Evolutionary conservation across 2,329 filamentous ascomycete species (phyloP), one percentile per base, ranked within the genome.

Genomic region (Thielaviopsis ethacetica): DNA sequence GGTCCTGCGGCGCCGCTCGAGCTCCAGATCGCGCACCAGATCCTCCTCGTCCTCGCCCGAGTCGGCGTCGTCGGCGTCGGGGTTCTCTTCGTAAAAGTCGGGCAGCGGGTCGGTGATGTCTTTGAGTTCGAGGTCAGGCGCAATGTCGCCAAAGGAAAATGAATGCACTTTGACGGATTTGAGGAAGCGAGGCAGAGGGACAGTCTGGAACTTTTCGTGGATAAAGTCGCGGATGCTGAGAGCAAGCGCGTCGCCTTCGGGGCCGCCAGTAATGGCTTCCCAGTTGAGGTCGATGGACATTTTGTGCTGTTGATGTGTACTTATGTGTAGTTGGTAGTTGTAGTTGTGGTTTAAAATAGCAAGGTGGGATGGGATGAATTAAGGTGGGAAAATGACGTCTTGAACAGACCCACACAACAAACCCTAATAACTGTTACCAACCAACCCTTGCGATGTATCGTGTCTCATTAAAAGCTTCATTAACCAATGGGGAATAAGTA

Each of bases 271-370:
- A 68, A 97, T 81, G 63, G 86, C 86, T 67, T 93, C 85, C 93
- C 93, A 98, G 72, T 95, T 90, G 70, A 98, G 85, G 68, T 97
- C 91, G 75, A 98, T 91, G 65, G 93, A 97, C 93, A 98, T 98
- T 64, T 44, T 44, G 38, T 44, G 38, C 4, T 44, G 13, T 4
- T 17, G 13, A 41, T 13, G 5, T 12, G 38, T 41, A 13, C 9
- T 27, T 27, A 27, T 4, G 9, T 27, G 26, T 27, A 9, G 26
- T 27, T 27, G 26, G 4, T 4, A 27, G 26, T 21, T 52, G 15
- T 24, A 52, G 50, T 12, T 27, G 17, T 24, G 13, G 6, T 26
- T 10, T 4, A 53, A 44, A 2, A 2, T 44, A 41, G 13, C 13
- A 44, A 44, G 13, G 38, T 44, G 13, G 15, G 30, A 34, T 44